Percentiles rank a stretch among this genome's conserved stretches.
Conservation (phyloP, 2,329 filamentous ascomycete species). For the Botrytis sinoallii region DNA sequence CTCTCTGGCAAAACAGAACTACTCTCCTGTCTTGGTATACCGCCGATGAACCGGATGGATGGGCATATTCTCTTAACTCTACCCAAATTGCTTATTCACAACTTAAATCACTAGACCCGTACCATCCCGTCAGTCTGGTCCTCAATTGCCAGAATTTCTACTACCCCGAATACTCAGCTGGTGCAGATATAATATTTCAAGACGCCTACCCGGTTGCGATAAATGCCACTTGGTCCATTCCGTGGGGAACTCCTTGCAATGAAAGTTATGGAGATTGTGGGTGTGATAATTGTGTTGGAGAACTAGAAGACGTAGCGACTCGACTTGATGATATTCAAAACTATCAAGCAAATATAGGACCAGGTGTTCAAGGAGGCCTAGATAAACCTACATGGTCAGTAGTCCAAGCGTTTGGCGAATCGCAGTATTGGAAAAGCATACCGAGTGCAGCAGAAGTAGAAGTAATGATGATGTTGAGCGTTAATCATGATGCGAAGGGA, state of each 20-base stretch:
- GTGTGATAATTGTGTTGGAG: slow-evolving; percentile 46
- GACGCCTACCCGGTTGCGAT: slow-evolving; percentile 50
- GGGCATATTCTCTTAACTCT: slow-evolving; percentile 42
- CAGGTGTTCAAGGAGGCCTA: slow-evolving; percentile 27
- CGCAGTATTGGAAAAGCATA: slow-evolving; percentile 44
- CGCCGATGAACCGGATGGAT: slow-evolving; percentile 49
- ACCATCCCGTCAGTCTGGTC: slow-evolving; percentile 50
- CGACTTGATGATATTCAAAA: slow-evolving; percentile 43
- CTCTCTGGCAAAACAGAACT: slow-evolving; percentile 36
- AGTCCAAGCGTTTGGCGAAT: slow-evolving; percentile 48
- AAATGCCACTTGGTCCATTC: slow-evolving; percentile 45
- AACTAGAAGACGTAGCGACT: slow-evolving; percentile 44
- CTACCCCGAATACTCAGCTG: slow-evolving; percentile 48
- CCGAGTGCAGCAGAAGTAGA: slow-evolving; percentile 46
- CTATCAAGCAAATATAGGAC: slow-evolving; percentile 42
- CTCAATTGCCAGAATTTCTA: slow-evolving; percentile 53
- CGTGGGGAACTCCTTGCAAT: slow-evolving; percentile 48
- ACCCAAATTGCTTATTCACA: slow-evolving; percentile 44
- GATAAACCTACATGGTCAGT: slow-evolving; percentile 49
- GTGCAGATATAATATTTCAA: slow-evolving; percentile 50
- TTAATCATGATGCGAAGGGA: slow-evolving; percentile 51
- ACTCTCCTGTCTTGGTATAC: slow-evolving; percentile 52
- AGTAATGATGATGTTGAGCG: slow-evolving; percentile 46
- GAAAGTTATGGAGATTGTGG: slow-evolving; percentile 52
- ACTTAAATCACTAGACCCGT: slow-evolving; percentile 47